Base-by-base conservation (phyloP, 1,139 yeast genomes). In the Sugiyamaella grinbergsii region DNA sequence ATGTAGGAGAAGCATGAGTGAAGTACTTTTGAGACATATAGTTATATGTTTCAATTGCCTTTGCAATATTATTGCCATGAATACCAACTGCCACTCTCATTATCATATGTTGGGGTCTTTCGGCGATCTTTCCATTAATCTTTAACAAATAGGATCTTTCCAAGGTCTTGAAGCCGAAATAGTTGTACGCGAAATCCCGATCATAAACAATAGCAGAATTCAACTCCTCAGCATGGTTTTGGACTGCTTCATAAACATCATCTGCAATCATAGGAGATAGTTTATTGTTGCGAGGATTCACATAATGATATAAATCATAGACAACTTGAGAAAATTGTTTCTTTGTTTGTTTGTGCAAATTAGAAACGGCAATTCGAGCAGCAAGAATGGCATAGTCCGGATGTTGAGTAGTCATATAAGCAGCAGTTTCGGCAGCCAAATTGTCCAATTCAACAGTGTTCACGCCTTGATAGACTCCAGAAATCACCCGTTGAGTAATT, bases 361-460 rank as follows among this genome's bases (percentile, higher is more conserved):
- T 88, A 41, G 95, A 84, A 46, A 91, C 86, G 32, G 96, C 96
- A 56, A 93, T 83, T 72, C 98, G 83, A 28, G 98, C 98, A 47
- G 97, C 98, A 61, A 93, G 78, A 40, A 82, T 82, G 42, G 97
- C 96, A 64, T 93, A 91, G 71, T 93, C 98, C 19, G 98, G 98
- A 69, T 93, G 98, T 54, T 85, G 81, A 16, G 98, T 93, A 56
- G 97, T 88, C 96, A 91, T 85, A 64, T 87, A 85, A 39, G 98
- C 98, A 52, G 97, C 94, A 36, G 98, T 90, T 72, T 93, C 98
- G 38, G 97, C 96, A 46, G 96, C 95, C 52, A 93, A 78, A 71
- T 93, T 90, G 62, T 87, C 93, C 58, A 91, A 79, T 70, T 90
- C 98, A 58, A 87, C 81, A 52, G 98, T 93, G 64, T 93, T 90